Evolutionary conservation across 805 yeast species (phyloP), one percentile per base, ranked within the genome.

Genomic region (Saccharomycopsis oosterbeekiorum): DNA sequence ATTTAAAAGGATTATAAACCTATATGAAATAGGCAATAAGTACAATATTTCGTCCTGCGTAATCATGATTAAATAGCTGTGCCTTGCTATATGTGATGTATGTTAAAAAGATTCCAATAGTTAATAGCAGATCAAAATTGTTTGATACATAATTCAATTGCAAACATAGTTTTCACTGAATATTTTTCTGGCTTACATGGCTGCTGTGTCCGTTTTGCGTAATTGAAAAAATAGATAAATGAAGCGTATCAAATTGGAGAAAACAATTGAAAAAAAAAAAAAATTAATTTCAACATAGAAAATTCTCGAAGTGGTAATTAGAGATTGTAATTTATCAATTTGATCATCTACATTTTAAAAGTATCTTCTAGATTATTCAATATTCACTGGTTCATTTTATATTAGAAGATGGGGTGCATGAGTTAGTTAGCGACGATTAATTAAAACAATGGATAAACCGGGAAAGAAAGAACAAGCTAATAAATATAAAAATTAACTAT

Each of bases 1-100:
- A 39, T 62, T 62, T 6, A 59, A 34, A 40, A 62, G 59, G 15
- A 55, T 24, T 11, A 59, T 37, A 19, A 62, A 21, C 42, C 64
- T 50, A 39, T 56, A 62, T 15, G 60, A 53, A 15, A 62, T 19
- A 17, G 63, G 63, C n/a, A 56, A 54, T 41, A 47, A 12, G 24
- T 14, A 42, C 17, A 9, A 9, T 24, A 19, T 55, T 6, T 39
- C 43, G 42, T 34, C 40, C 58, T 58, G 56, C 19, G 29, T 34
- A 15, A 19, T 43, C 53, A 47, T 47, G 10, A 21, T 47, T 19
- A 4, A 42, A 42, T 6, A 4, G 34, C 34, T 10, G 10, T 17
- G 21, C 4, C 1, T 47, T 21, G n/a, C n/a, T 24, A 17, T 42
- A 10, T 14, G n/a, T 42, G 8, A 12, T 2, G 4, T 6, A 42